These are phyloP conservation scores for Ascochyta clinopodiicola DNA, from an alignment of 2,329 filamentous ascomycete genomes.

Conservation along the genomic window DNA sequence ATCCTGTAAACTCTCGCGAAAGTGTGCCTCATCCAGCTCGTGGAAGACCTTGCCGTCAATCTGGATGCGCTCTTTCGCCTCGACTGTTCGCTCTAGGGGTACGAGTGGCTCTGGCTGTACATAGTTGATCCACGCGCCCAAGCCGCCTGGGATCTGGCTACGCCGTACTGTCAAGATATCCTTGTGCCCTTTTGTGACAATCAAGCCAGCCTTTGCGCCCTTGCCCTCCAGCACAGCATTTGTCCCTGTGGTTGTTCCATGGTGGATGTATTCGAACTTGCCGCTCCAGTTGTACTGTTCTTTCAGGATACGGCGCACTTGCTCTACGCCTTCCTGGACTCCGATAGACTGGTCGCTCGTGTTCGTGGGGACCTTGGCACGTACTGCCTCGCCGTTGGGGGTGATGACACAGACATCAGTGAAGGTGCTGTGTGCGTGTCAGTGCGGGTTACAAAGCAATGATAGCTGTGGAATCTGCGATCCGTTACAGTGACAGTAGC, in stretches of 20 bases:
- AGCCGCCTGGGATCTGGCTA: constrained; percentile 59
- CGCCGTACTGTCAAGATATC: constrained; percentile 56
- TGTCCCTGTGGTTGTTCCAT: constrained; percentile 58
- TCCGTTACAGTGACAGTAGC: not conserved
- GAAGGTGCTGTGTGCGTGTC: constrained; percentile 49
- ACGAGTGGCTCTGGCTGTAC: constrained; percentile 57
- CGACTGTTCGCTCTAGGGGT: constrained; percentile 56
- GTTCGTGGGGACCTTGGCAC: constrained; percentile 57
- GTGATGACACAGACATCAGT: constrained; percentile 58
- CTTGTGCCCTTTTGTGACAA: constrained; percentile 59
- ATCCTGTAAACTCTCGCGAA: constrained; percentile 49
- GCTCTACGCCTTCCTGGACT: constrained; percentile 54
- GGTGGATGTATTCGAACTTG: constrained; percentile 58
- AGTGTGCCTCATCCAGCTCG: constrained; percentile 49
- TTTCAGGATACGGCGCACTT: constrained; percentile 50
- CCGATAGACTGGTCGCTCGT: constrained; percentile 56
- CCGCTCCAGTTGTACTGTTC: constrained; percentile 51
- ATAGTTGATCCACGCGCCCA: constrained; percentile 59
- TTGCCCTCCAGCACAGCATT: constrained; percentile 60
- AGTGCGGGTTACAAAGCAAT: constrained; percentile 7
- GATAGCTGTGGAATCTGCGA: not conserved
- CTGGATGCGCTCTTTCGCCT: constrained; percentile 54
- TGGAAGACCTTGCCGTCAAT: constrained; percentile 52
- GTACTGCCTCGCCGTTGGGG: constrained; percentile 52
- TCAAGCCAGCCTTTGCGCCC: constrained; percentile 55